phyloP scores from a whole-genome alignment of 371 early-diverging fungal genomes.

The Thermomucor indicae-seudaticae region DNA sequence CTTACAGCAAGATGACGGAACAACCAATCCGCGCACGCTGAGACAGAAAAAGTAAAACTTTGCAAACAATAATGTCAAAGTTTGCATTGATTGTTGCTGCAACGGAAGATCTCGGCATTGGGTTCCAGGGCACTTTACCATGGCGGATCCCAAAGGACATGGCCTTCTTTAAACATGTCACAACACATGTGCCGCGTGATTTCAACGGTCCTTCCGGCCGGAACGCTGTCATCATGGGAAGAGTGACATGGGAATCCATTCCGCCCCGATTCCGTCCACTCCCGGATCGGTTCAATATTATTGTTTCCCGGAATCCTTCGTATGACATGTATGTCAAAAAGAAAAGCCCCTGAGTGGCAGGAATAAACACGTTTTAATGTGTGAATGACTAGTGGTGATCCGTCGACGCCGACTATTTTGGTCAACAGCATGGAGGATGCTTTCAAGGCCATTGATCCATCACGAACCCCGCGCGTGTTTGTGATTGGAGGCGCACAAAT shows the following conservation, averaged over 20 bases:
- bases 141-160: constrained; percentile 88
- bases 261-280: constrained; percentile 77
- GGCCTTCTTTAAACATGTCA: constrained; percentile 75
- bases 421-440: constrained; percentile 30
- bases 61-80: constrained; percentile 24
- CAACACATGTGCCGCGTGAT: constrained; percentile 42
- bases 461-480: constrained; percentile 35
- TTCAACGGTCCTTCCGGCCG: neutral
- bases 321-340: constrained; percentile 44
- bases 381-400: neutral
- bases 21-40: too few relatives aligned
- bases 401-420: constrained; percentile 16
- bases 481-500: constrained; percentile 65
- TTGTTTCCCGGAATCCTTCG: constrained; percentile 64
- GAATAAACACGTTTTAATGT: neutral
- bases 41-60: too few relatives aligned
- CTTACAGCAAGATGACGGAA: too few relatives aligned
- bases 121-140: constrained; percentile 63
- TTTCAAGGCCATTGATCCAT: constrained; percentile 7
- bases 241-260: constrained; percentile 85
- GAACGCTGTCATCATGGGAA: constrained; percentile 90
- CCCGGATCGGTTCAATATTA: constrained; percentile 70
- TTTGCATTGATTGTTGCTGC: constrained; percentile 77
- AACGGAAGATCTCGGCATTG: constrained; percentile 75
- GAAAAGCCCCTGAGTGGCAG: neutral